Conservation (phyloP, 83 land plant species). For the Diphasiastrum complanatum region DNA sequence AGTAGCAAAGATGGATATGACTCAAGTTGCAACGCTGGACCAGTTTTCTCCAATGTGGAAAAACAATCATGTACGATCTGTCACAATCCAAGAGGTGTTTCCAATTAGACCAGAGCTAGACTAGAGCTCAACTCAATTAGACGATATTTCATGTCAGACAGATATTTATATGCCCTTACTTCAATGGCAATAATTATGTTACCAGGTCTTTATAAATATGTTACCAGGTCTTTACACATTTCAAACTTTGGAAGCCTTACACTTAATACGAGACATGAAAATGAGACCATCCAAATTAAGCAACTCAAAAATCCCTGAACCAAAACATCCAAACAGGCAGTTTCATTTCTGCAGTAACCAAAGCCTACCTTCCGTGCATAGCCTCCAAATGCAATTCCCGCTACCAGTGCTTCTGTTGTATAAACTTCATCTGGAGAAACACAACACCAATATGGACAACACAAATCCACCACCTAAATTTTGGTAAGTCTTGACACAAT, state of each 20-base stretch:
- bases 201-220: no score
- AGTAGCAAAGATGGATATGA: constrained; percentile 43
- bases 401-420: background rate
- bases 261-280: no score
- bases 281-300: background rate
- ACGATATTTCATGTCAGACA: no score
- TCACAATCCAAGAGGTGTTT: background rate
- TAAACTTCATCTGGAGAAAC: no score
- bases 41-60: background rate
- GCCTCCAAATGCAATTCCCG: constrained; percentile 83
- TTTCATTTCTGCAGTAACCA: background rate
- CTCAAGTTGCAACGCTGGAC: constrained; percentile 34
- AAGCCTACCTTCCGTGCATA: constrained; percentile 74
- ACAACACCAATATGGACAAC: no score
- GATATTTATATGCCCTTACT: no score
- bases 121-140: no score
- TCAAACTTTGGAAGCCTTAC: no score
- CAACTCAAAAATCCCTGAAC: background rate
- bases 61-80: background rate
- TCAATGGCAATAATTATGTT: no score
- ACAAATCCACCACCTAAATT: constrained; percentile 5
- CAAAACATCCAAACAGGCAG: background rate
- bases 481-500: no score
- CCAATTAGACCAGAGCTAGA: no score
- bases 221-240: no score